Conservation (phyloP, 2,329 filamentous ascomycete genomes). For the Onygenales sp. region DNA sequence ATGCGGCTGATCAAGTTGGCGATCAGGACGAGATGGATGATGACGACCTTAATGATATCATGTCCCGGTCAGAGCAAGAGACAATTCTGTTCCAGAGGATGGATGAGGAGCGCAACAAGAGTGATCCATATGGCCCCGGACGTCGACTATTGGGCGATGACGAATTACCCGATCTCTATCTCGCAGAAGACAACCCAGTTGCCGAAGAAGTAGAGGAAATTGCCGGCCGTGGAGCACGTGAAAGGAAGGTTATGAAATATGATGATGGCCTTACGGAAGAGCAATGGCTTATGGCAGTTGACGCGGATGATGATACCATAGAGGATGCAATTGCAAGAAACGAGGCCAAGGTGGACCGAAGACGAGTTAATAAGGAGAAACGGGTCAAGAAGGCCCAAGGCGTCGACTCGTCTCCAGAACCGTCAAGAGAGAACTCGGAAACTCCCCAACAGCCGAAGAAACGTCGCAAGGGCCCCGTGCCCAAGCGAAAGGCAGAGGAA, state of each 20-base stretch:
- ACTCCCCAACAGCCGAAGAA: constrained; percentile 61
- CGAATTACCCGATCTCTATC: constrained; percentile 89
- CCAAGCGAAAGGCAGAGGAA: constrained; percentile 81
- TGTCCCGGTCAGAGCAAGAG: constrained; percentile 80
- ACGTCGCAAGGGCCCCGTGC: constrained; percentile 67
- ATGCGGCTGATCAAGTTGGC: constrained; percentile 58
- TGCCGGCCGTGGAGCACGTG: constrained; percentile 81
- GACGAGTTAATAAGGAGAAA: constrained; percentile 66
- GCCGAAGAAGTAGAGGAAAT: constrained; percentile 70
- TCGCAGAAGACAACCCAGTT: constrained; percentile 74
- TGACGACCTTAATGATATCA: constrained; percentile 88
- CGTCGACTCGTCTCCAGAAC: constrained; percentile 61
- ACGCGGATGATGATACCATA: constrained; percentile 89
- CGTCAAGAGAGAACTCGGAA: constrained; percentile 76
- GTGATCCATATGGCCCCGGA: constrained; percentile 60
- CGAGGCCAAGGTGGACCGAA: constrained; percentile 71
- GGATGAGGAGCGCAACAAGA: constrained; percentile 62
- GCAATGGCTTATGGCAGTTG: constrained; percentile 96
- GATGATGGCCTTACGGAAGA: constrained; percentile 97
- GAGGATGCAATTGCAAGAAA: constrained; percentile 90
- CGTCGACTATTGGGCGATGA: constrained; percentile 78
- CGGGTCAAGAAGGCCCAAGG: constrained; percentile 36
- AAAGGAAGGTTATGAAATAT: constrained; percentile 88
- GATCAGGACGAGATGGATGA: constrained; percentile 93
- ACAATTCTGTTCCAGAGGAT: constrained; percentile 69